These are phyloP conservation scores for Xylaria telfairii DNA, from an alignment of 495 filamentous ascomycete species.

Conservation along the genomic window DNA sequence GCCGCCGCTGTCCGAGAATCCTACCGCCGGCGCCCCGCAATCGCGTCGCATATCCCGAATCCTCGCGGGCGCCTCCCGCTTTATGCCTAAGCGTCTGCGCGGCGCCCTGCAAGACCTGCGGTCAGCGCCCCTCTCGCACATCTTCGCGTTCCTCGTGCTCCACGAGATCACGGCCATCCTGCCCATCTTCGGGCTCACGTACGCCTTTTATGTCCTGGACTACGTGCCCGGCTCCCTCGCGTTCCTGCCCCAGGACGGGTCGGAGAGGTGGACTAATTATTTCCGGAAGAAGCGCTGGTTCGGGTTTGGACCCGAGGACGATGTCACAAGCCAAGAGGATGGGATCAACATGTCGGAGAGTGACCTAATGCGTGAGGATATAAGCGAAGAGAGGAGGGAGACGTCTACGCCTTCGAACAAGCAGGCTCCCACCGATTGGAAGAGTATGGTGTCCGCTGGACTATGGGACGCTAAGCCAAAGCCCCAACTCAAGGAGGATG, in stretches of 20 bases:
- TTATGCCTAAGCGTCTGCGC: slow-evolving; percentile 64
- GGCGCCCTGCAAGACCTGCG: slow-evolving; percentile 70
- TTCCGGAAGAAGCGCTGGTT: slow-evolving; percentile 57
- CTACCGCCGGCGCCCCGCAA: slow-evolving; percentile 26
- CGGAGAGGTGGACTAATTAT: slow-evolving; percentile 50
- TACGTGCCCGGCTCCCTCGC: slow-evolving; percentile 64
- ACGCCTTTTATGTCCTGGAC: slow-evolving; percentile 74
- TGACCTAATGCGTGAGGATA: slow-evolving; percentile 26
- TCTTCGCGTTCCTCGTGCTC: slow-evolving; percentile 84
- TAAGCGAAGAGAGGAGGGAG: slow-evolving; percentile 18
- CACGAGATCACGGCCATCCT: slow-evolving; percentile 90
- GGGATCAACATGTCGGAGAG: slow-evolving; percentile 26
- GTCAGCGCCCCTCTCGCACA: slow-evolving; percentile 78
- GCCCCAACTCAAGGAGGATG: background rate
- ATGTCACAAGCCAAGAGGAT: slow-evolving; percentile 1
- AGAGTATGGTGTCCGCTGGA: slow-evolving; percentile 35
- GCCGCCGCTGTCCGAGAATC: background rate
- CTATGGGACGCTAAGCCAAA: background rate
- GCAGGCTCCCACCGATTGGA: background rate
- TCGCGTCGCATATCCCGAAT: slow-evolving; percentile 34
- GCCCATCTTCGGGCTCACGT: slow-evolving; percentile 77
- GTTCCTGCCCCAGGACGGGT: slow-evolving; percentile 52
- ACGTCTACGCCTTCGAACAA: background rate
- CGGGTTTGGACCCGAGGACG: slow-evolving; percentile 43
- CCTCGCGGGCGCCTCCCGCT: slow-evolving; percentile 56